phyloP scores from a whole-genome alignment of 345 rosid species.

The Brassica juncea region DNA sequence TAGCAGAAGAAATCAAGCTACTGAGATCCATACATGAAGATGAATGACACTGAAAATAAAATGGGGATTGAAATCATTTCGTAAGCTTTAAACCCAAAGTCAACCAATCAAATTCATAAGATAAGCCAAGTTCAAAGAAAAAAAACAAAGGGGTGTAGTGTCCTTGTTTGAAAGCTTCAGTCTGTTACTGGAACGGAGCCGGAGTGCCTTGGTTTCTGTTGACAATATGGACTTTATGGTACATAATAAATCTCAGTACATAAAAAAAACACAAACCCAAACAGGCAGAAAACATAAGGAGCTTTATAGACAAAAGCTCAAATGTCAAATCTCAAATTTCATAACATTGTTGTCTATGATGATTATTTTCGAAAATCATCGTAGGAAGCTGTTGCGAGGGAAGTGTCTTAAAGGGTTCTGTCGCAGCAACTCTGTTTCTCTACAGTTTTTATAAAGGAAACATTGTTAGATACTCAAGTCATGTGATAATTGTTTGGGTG shows the following conservation, averaged over 20 bases:
- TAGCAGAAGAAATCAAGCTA: too few species aligned
- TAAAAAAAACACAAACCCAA: constrained; percentile 20
- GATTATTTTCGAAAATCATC: constrained; percentile 47
- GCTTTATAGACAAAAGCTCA: constrained; percentile 55
- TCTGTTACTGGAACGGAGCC: too few species aligned
- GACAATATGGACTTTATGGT: too few species aligned
- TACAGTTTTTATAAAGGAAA: constrained; percentile 24
- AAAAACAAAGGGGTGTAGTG: too few species aligned
- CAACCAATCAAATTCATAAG: too few species aligned
- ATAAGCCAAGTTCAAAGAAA: too few species aligned
- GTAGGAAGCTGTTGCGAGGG: constrained; percentile 66
- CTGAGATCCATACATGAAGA: too few species aligned
- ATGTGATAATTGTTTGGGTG: not conserved
- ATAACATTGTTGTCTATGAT: not conserved
- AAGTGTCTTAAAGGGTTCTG: constrained; percentile 83
- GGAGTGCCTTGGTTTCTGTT: too few species aligned
- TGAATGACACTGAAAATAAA: too few species aligned
- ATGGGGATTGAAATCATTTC: too few species aligned
- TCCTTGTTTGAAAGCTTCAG: too few species aligned
- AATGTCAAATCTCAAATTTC: constrained; percentile 8
- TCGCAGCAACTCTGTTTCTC: constrained; percentile 79
- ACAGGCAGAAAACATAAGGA: constrained; percentile 15
- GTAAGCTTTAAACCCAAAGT: too few species aligned
- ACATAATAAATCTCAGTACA: constrained; percentile 4
- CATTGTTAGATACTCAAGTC: constrained; percentile 9